Conservation (phyloP, 192 early-diverging fungal genomes). For the Mortierella alpina region DNA sequence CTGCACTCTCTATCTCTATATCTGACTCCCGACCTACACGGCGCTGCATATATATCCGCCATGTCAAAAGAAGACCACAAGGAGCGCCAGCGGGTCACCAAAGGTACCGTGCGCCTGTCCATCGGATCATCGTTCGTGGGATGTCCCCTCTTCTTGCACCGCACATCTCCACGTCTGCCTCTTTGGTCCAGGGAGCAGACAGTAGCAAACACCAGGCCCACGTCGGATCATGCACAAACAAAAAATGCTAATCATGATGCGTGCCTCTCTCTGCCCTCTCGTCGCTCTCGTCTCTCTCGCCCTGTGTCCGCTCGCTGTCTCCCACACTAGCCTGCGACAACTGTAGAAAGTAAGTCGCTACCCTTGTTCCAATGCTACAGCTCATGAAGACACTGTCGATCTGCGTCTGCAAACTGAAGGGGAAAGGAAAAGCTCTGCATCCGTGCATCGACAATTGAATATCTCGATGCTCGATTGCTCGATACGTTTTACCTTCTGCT, state of each 20-base stretch:
- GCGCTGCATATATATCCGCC: constrained; percentile 11
- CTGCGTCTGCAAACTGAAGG: neutral
- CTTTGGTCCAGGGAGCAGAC: too few relatives aligned
- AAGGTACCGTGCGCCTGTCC: constrained; percentile 23
- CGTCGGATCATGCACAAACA: neutral
- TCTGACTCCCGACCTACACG: neutral
- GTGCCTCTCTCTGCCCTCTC: too few relatives aligned
- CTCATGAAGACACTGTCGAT: neutral
- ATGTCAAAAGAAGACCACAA: constrained; percentile 55
- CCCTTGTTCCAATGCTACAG: neutral
- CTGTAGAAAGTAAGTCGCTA: constrained; percentile 52
- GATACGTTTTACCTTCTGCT: too few relatives aligned
- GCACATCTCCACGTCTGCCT: neutral
- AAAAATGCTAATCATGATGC: too few relatives aligned
- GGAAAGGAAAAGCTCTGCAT: neutral
- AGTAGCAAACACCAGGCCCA: neutral
- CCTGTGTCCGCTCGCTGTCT: neutral
- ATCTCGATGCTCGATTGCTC: too few relatives aligned
- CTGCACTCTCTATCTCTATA: neutral
- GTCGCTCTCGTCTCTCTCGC: neutral
- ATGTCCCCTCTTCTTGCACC: neutral
- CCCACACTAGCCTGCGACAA: constrained; percentile 41
- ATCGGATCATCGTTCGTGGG: too few relatives aligned
- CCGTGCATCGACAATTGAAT: too few relatives aligned
- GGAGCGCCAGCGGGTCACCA: constrained; percentile 52